Evolutionary conservation across 768 basidiomycete species (phyloP), one percentile per base, ranked within the genome.

Genomic region (Leccinum fibrillosum): DNA sequence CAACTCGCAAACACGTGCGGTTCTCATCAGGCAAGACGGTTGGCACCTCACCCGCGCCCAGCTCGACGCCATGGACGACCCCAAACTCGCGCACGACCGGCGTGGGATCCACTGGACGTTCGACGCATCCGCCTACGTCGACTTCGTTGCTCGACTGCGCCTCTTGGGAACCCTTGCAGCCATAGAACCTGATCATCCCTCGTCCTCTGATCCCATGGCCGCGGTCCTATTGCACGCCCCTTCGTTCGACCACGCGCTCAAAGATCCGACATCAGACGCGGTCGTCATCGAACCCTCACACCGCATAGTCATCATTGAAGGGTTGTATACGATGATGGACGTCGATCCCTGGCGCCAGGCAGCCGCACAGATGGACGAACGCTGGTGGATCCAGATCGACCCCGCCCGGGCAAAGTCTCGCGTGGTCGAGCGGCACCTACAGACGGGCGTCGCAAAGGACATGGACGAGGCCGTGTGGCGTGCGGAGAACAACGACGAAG

Each of bases 61-160:
- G 62, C 82, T 98, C 26, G 91, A 91, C 65, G 67, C 75, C 21
- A 81, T 94, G 68, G 83, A 85, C 13, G 86, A 97, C 69, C 88
- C 94, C 0, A 77, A 81, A 53, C 80, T 86, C 42, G 93, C 94
- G 0, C 85, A 89, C 63, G 87, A 87, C 57, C 73, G 92, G 49
- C 83, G 94, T 21, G 95, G 95, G 2, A 86, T 81, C 13, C 90
- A 94, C 63, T 96, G 93, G 89, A 97, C 94, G 2, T 98, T 98
- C 66, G 88, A 97, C 63, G 85, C 82, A 5, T 62, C 70, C n/a
- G 77, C 78, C 25, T 97, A 94, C 71, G 80, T 85, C 54, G 66
- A 77, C 0, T 95, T 95, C 64, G 74, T 94, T 12, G 74, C 72
- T 15, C 68, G 76, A 12, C 74, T 97, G 9, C 82, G 84, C 19